Percentiles rank a stretch among this genome's conserved stretches.
phyloP scores from a whole-genome alignment of 805 yeast genomes.

The Wickerhamiella sorbophila region DNA sequence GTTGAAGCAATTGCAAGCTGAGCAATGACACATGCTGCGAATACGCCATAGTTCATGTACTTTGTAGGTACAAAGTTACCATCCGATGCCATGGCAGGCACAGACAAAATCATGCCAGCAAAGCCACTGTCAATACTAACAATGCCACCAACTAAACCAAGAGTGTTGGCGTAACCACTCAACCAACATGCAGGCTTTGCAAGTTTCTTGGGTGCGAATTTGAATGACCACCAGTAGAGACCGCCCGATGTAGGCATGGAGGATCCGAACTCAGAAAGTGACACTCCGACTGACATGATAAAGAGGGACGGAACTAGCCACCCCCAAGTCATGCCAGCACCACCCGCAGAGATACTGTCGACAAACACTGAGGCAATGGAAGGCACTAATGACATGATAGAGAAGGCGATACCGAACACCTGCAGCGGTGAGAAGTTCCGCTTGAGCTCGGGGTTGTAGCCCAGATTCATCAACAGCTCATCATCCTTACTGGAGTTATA shows the following conservation, averaged over 20 bases:
- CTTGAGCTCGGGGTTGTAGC: conserved; percentile 54
- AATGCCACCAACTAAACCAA: conserved; percentile 52
- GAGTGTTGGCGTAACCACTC: conserved; percentile 52
- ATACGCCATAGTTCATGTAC: conserved; percentile 48
- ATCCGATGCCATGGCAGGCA: conserved; percentile 30
- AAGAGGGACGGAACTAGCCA: conserved; percentile 49
- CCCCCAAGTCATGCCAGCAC: conserved; percentile 57
- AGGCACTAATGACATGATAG: conserved; percentile 52
- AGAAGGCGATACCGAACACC: conserved; percentile 57
- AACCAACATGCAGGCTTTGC: conserved; percentile 44
- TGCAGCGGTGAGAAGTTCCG: conserved; percentile 48
- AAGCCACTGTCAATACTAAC: conserved; percentile 61
- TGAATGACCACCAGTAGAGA: conserved; percentile 52
- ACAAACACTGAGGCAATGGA: conserved; percentile 43
- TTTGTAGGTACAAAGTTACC: conserved; percentile 42
- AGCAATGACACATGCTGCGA: conserved; percentile 42
- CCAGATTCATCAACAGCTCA: conserved; percentile 34
- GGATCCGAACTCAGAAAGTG: conserved; percentile 53
- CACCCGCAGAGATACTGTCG: conserved; percentile 46
- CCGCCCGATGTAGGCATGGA: conserved; percentile 71
- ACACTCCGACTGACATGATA: conserved; percentile 41
- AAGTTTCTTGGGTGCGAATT: conserved; percentile 43
- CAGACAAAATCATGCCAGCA: conserved; percentile 38
- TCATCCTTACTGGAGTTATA: conserved; percentile 16
- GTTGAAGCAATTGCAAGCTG: conserved; percentile 41